These are phyloP conservation scores for Naumovozyma castellii DNA, from an alignment of 805 yeast genomes.

Conservation along the genomic window DNA sequence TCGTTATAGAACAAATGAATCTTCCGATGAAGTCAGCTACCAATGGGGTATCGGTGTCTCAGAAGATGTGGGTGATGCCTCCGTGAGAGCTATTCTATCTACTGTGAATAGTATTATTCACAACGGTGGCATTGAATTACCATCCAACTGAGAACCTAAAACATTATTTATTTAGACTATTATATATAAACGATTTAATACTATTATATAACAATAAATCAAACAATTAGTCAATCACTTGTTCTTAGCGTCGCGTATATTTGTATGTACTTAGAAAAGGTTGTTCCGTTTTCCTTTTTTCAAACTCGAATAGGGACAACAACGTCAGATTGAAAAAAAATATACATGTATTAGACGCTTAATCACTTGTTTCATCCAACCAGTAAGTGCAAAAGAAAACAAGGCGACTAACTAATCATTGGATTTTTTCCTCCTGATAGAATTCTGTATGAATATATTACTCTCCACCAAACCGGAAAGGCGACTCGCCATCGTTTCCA, in stretches of 20 bases:
- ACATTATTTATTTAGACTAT: no score
- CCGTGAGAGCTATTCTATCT: constrained; percentile 58
- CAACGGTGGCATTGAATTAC: constrained; percentile 23
- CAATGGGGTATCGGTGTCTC: constrained; percentile 87
- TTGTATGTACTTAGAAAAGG: no score
- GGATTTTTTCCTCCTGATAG: not conserved
- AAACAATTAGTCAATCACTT: no score
- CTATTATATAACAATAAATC: no score
- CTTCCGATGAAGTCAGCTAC: constrained; percentile 20
- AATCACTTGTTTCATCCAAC: no score
- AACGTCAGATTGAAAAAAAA: not conserved
- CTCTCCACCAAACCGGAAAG: constrained; percentile 24
- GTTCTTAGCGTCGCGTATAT: no score
- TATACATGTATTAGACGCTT: not conserved
- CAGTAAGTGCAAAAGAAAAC: no score
- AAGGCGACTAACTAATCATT: no score
- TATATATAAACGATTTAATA: no score
- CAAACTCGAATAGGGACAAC: not conserved
- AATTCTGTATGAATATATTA: constrained; percentile 18
- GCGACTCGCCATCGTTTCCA: constrained; percentile 27
- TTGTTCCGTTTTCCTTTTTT: no score
- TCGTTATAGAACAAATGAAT: constrained; percentile 9
- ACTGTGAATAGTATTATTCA: constrained; percentile 41
- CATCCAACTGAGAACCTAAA: constrained; percentile 5
- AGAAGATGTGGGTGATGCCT: constrained; percentile 74